phyloP scores from a whole-genome alignment of 148 eudicot genomes.

The Hydrangea macrophylla region DNA sequence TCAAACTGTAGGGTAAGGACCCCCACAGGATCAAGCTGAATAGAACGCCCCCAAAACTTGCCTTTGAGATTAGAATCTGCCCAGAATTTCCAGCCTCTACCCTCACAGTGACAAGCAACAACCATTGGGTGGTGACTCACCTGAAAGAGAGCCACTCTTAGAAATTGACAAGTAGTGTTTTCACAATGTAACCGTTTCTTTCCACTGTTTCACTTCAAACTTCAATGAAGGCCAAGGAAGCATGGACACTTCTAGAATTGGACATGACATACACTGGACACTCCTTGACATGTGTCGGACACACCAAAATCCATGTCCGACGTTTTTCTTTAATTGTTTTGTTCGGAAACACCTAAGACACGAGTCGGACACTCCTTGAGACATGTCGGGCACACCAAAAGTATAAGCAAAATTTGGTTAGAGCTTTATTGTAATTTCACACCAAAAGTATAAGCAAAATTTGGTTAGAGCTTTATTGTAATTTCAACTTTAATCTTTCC shows the following conservation, averaged over 20 bases:
- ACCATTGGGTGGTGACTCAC: slow-evolving; percentile 95
- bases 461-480: too few relatives aligned
- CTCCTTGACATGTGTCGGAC: too few relatives aligned
- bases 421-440: too few relatives aligned
- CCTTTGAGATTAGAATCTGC: slow-evolving; percentile 96
- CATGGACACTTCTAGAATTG: too few relatives aligned
- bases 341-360: too few relatives aligned
- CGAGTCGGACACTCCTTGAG: too few relatives aligned
- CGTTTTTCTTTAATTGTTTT: too few relatives aligned
- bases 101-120: slow-evolving; percentile 95
- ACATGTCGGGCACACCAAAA: too few relatives aligned
- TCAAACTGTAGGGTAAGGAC: slow-evolving; percentile 78
- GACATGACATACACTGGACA: too few relatives aligned
- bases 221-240: background rate
- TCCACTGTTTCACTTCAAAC: background rate
- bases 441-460: too few relatives aligned
- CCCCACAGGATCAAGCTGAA: slow-evolving; percentile 90
- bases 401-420: too few relatives aligned
- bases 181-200: background rate
- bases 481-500: background rate
- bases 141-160: slow-evolving; percentile 32
- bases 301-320: too few relatives aligned
- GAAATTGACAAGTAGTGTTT: background rate
- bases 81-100: slow-evolving; percentile 91
- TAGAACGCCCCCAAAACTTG: slow-evolving; percentile 95